Evolutionary conservation across 768 basidiomycete species (phyloP).

Genomic region (Phallus indusiatus): DNA sequence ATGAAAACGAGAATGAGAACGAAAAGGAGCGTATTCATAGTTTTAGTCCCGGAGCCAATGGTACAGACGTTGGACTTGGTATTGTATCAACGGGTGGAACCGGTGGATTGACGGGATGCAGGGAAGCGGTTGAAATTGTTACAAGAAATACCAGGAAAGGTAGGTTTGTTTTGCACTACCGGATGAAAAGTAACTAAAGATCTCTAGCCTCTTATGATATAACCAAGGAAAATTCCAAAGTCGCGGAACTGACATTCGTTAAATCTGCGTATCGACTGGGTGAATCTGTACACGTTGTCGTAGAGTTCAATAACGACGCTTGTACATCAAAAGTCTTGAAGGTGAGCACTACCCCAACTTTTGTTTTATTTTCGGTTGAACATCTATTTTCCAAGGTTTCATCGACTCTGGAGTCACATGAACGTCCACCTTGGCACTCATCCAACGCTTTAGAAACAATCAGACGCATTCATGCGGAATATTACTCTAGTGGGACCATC

Average conservation of each 20-base stretch:
- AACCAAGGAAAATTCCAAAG: constrained; percentile 81
- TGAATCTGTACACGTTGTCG: constrained; percentile 83
- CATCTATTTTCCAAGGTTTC: constrained; percentile 50
- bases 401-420: constrained; percentile 83
- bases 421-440: constrained; percentile 60
- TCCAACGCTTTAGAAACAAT: constrained; percentile 34
- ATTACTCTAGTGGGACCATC: constrained; percentile 66
- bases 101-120: constrained; percentile 45
- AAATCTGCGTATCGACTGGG: constrained; percentile 89
- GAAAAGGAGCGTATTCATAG: neutral
- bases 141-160: constrained; percentile 87
- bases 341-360: constrained; percentile 34
- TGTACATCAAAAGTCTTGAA: constrained; percentile 72
- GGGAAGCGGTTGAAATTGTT: constrained; percentile 85
- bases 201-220: constrained; percentile 84
- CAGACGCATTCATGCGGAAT: constrained; percentile 76
- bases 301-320: constrained; percentile 73
- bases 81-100: constrained; percentile 2
- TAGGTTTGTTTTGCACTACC: constrained; percentile 23
- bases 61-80: neutral
- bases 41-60: neutral
- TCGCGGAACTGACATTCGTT: constrained; percentile 85
- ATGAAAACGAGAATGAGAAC: neutral
- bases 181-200: neutral
- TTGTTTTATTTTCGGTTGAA: no score